These are phyloP conservation scores for Letharia columbiana DNA, from an alignment of 495 filamentous ascomycete genomes.

Conservation along the genomic window DNA sequence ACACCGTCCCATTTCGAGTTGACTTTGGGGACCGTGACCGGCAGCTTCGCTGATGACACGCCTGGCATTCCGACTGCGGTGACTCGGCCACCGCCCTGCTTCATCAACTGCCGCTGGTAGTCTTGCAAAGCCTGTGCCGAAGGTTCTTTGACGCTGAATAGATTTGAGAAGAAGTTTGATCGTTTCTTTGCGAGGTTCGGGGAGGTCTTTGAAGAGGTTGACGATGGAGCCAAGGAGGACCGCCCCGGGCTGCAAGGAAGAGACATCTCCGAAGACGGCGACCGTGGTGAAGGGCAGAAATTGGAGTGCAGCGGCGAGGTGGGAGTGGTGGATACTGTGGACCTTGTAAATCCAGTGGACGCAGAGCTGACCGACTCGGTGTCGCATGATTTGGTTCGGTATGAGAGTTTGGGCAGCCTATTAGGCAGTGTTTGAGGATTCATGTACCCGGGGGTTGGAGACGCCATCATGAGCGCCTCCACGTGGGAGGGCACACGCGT, in stretches of 20 bases:
- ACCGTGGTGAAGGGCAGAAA: conserved; percentile 9
- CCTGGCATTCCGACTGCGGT: conserved; percentile 27
- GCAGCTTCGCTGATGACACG: conserved; percentile 36
- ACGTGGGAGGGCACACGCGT: not conserved
- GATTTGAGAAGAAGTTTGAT: conserved; percentile 20
- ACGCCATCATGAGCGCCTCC: conserved; percentile 7
- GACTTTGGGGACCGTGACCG: conserved; percentile 37
- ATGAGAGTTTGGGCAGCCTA: conserved; percentile 7
- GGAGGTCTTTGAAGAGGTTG: not conserved
- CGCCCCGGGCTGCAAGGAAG: conserved; percentile 1
- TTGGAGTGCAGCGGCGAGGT: conserved; percentile 10
- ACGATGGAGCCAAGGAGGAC: conserved; percentile 10
- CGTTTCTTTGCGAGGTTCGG: conserved; percentile 14
- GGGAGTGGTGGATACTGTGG: conserved; percentile 1
- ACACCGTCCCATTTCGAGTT: conserved; percentile 44
- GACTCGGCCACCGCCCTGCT: conserved; percentile 24
- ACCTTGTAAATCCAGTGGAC: not conserved
- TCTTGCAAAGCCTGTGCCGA: conserved; percentile 27
- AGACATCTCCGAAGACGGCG: conserved; percentile 8
- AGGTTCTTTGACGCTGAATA: conserved; percentile 28
- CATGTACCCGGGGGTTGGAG: not conserved
- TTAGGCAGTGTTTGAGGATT: not conserved
- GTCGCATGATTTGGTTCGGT: conserved; percentile 1
- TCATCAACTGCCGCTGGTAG: conserved; percentile 23
- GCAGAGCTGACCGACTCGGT: conserved; percentile 7